phyloP scores from a whole-genome alignment of 2,329 filamentous ascomycete species.

The Ascochyta pisi region DNA sequence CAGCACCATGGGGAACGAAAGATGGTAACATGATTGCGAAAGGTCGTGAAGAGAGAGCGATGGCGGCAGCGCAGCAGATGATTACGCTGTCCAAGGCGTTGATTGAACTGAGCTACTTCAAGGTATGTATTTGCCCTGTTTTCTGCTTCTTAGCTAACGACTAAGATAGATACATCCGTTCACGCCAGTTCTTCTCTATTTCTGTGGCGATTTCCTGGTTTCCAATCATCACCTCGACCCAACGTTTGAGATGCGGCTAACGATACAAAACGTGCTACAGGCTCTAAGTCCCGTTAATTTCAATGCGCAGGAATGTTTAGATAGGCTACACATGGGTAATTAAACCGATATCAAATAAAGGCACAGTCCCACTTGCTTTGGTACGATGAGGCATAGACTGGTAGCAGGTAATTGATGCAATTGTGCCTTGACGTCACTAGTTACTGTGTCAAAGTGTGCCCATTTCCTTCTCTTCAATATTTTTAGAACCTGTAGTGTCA shows the following conservation, averaged over 20 bases:
- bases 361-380: no score
- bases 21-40: background rate
- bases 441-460: no score
- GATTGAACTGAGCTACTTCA: slow-evolving; percentile 9
- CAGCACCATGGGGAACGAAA: slow-evolving; percentile 7
- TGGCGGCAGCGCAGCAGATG: slow-evolving; percentile 6
- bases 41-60: slow-evolving; percentile 1
- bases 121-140: background rate
- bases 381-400: no score
- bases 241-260: slow-evolving; percentile 5
- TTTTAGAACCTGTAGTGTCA: no score
- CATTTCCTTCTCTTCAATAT: no score
- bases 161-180: slow-evolving; percentile 3
- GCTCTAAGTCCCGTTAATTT: slow-evolving; percentile 2
- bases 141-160: background rate
- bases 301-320: slow-evolving; percentile 4
- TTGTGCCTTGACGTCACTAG: no score
- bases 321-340: slow-evolving; percentile 1
- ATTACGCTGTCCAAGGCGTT: slow-evolving; percentile 1
- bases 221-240: slow-evolving; percentile 1
- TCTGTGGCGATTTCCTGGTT: background rate
- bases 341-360: background rate
- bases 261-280: slow-evolving; percentile 1
- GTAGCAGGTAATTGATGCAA: no score
- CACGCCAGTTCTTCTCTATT: slow-evolving; percentile 6